Conservation (phyloP, 2,329 filamentous ascomycete species). For the Claviceps sp. region DNA sequence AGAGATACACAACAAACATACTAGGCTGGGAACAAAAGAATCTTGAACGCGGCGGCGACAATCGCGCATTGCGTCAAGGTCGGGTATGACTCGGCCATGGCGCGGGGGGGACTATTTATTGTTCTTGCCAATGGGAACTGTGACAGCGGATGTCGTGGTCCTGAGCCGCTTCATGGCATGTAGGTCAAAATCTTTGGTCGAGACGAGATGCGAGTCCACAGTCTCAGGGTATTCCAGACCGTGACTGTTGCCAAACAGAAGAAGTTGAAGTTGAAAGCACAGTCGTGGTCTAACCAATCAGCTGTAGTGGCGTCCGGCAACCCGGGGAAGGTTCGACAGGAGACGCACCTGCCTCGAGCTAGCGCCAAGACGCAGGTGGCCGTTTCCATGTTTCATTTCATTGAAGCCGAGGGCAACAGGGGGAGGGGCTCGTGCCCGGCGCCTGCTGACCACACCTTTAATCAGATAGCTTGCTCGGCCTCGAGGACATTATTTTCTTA, state of each 20-base stretch:
- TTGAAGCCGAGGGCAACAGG: not conserved
- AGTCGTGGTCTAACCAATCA: not conserved
- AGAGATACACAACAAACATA: constrained; percentile 33
- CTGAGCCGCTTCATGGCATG: constrained; percentile 1
- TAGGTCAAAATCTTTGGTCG: too few relatives aligned
- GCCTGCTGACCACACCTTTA: not conserved
- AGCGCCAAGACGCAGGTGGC: not conserved
- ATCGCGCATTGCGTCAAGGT: constrained; percentile 81
- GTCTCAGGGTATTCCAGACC: not conserved
- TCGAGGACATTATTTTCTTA: not conserved
- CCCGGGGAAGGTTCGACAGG: constrained; percentile 1
- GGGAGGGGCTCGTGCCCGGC: not conserved
- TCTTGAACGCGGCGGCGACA: constrained; percentile 76
- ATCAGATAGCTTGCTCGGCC: not conserved
- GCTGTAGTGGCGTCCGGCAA: not conserved
- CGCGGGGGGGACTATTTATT: constrained; percentile 3
- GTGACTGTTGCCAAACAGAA: not conserved
- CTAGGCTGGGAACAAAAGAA: constrained; percentile 91
- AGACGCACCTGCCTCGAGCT: not conserved
- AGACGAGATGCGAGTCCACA: not conserved
- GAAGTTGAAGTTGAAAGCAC: not conserved
- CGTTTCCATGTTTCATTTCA: not conserved
- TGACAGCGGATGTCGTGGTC: not conserved
- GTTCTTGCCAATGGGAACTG: not conserved
- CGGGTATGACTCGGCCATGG: constrained; percentile 72